These are phyloP conservation scores for Lepraria neglecta DNA, from an alignment of 495 filamentous ascomycete genomes.

Conservation along the genomic window DNA sequence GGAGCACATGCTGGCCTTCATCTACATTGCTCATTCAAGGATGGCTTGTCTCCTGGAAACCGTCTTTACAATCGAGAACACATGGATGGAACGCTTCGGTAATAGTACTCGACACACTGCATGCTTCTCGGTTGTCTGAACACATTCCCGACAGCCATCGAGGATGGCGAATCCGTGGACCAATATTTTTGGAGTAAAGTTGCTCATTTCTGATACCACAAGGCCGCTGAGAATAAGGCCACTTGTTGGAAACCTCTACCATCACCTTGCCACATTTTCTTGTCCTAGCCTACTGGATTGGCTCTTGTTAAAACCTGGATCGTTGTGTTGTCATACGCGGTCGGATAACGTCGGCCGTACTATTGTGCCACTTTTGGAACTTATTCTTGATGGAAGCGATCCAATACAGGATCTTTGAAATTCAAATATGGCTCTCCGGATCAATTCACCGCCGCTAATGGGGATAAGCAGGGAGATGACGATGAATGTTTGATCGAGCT, in stretches of 20 bases:
- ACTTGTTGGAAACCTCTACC: conserved; percentile 66
- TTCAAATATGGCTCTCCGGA: too few relatives aligned
- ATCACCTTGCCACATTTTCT: conserved; percentile 79
- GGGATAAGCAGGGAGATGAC: too few relatives aligned
- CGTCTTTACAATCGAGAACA: too few relatives aligned
- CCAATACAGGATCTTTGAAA: conserved; percentile 17
- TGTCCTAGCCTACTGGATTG: conserved; percentile 70
- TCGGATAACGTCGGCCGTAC: conserved; percentile 60
- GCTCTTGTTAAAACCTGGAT: conserved; percentile 62
- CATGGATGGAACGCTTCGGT: too few relatives aligned
- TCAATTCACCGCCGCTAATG: too few relatives aligned
- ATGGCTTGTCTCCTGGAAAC: too few relatives aligned
- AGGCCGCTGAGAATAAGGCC: conserved; percentile 65
- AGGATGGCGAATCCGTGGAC: conserved; percentile 51
- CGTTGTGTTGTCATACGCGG: conserved; percentile 42
- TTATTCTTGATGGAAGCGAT: conserved; percentile 46
- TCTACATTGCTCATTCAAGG: too few relatives aligned
- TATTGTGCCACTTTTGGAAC: conserved; percentile 63
- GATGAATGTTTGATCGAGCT: too few relatives aligned
- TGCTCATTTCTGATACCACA: conserved; percentile 72
- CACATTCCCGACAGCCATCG: conserved; percentile 47
- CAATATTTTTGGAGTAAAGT: conserved; percentile 74
- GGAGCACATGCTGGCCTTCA: too few relatives aligned
- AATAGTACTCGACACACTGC: background rate
- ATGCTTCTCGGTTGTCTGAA: conserved; percentile 34